Evolutionary conservation across 2,329 filamentous ascomycete genomes (phyloP), one percentile per base, ranked within the genome.

Genomic region (Aspergillus puulaauensis): DNA sequence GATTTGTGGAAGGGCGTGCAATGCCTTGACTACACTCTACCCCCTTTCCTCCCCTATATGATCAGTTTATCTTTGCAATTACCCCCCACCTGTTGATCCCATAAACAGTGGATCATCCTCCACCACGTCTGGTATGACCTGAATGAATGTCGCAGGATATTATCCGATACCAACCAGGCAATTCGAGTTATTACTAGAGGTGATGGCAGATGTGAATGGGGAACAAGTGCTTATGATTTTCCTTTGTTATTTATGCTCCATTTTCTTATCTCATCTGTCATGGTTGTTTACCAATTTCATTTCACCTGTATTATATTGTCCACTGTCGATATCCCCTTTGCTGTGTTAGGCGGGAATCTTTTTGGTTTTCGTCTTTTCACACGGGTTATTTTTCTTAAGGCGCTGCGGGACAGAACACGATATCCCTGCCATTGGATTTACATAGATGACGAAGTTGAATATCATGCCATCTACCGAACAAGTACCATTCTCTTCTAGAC

Each of bases 191-290:
- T 37, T 6, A 37, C 35, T n/a, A 37, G 14, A n/a, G 9, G 15
- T 12, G 6, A n/a, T n/a, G 35, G 35, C 35, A 37, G 4, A 15
- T 14, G 35, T 37, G 15, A 37, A n/a, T 6, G 35, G 14, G 12
- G 35, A 7, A 5, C 35, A 37, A n/a, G 35, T 43, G 40, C 40
- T 43, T 9, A 48, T 48, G 45, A 48, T 19, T 48, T 53, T 52
- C 23, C 19, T 56, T 49, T 56, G 39, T 56, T 52, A 4, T 31
- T 45, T 39, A 52, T n/a, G 49, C 27, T 52, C 43, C n/a, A 27
- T 31, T 56, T 45, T 33, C 23, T 33, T 21, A 15, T 54, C 6
- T 54, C 40, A 9, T 41, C 1, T 45, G 15, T 27, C 43, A 51
- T 9, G 24, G 19, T 40, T 48, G 23, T 51, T 23, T 45, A 45